These are phyloP conservation scores for Guadua angustifolia DNA, from an alignment of 176 grass and related monocot genomes.

Conservation along the genomic window DNA sequence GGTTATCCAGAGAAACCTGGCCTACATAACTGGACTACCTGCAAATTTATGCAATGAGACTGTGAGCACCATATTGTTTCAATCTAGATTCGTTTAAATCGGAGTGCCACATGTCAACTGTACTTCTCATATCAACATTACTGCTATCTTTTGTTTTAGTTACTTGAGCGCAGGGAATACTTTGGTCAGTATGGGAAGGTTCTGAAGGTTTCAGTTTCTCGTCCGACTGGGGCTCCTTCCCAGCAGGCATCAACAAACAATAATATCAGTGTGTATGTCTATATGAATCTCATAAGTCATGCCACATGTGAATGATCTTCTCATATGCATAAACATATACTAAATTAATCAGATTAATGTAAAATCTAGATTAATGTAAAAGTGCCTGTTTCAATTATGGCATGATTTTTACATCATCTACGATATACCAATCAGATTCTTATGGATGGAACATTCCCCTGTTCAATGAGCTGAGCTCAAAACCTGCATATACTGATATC, in stretches of 20 bases:
- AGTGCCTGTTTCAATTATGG: background rate
- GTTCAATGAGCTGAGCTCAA: slow-evolving; percentile 1
- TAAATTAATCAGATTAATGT: slow-evolving; percentile 2
- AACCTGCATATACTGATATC: background rate
- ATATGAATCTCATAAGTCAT: background rate
- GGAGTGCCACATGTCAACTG: background rate
- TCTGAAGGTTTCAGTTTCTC: slow-evolving; percentile 96
- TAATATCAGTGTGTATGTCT: slow-evolving; percentile 86
- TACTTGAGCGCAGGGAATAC: slow-evolving; percentile 94
- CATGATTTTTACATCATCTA: background rate
- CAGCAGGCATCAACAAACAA: slow-evolving; percentile 78
- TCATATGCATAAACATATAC: background rate
- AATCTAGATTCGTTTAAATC: slow-evolving; percentile 13
- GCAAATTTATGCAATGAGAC: slow-evolving; percentile 80
- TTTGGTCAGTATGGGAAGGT: slow-evolving; percentile 99
- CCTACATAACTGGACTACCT: slow-evolving; percentile 95
- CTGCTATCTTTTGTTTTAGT: slow-evolving; percentile 50
- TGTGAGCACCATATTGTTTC: slow-evolving; percentile 55
- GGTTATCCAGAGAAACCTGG: slow-evolving; percentile 95
- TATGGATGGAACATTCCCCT: background rate
- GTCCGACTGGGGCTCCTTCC: slow-evolving; percentile 58
- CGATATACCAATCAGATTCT: background rate
- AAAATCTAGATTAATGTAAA: slow-evolving; percentile 19
- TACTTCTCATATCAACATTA: slow-evolving; percentile 19
- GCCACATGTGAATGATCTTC: slow-evolving; percentile 3